Conservation (phyloP, 2,329 filamentous ascomycete genomes). For the Aspergillus tubingensis region DNA sequence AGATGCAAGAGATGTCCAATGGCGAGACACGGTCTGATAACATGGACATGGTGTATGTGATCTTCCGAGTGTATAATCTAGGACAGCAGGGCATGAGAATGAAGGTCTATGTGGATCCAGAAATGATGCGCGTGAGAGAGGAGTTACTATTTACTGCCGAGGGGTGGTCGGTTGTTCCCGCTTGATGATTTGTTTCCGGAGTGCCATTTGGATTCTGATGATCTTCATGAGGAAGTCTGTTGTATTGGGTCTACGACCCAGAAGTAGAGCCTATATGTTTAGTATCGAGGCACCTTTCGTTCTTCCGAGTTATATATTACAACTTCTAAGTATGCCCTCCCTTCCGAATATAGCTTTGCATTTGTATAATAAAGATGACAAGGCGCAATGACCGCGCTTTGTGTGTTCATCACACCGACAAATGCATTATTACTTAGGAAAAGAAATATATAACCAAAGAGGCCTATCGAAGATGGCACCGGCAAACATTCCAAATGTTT, state of each 20-base stretch:
- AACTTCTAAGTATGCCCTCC: background rate
- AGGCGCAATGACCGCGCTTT: no score
- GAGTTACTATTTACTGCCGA: slow-evolving; percentile 16
- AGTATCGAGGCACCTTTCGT: background rate
- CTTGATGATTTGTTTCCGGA: background rate
- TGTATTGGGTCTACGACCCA: background rate
- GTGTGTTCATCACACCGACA: no score
- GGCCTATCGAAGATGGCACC: no score
- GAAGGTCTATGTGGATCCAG: slow-evolving; percentile 45
- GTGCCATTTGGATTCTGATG: background rate
- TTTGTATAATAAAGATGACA: no score
- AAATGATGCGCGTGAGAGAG: slow-evolving; percentile 16
- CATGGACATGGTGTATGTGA: slow-evolving; percentile 38
- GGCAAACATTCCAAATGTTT: no score
- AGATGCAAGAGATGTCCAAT: slow-evolving; percentile 9
- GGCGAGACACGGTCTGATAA: background rate
- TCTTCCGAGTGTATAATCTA: slow-evolving; percentile 47
- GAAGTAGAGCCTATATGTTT: background rate
- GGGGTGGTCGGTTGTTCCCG: slow-evolving; percentile 15
- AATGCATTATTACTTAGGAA: no score
- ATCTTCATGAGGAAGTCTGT: background rate
- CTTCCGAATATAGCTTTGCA: background rate
- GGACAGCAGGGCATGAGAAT: slow-evolving; percentile 32
- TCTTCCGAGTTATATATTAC: background rate
- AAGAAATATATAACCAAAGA: no score